Conservation (phyloP, 129 eudicot genomes). For the Rutidosis leptorrhynchoides region DNA sequence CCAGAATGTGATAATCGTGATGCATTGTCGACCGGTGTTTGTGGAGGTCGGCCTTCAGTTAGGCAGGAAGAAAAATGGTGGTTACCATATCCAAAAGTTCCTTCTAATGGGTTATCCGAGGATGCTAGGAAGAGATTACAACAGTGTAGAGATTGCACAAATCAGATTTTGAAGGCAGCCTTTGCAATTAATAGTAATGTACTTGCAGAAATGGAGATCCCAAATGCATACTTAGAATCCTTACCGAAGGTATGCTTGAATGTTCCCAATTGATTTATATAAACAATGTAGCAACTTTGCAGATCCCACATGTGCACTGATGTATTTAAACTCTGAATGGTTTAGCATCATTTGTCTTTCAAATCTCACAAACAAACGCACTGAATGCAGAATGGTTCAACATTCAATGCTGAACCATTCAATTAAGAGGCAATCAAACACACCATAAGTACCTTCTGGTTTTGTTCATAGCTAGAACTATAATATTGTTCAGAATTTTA, state of each 20-base stretch:
- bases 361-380: no score
- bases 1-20: conserved; percentile 46
- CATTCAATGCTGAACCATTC: no score
- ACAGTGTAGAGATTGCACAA: conserved; percentile 76
- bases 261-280: neutral
- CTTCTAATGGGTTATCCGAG: conserved; percentile 62
- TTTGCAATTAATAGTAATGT: conserved; percentile 71
- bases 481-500: neutral
- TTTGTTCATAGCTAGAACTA: neutral
- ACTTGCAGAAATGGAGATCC: conserved; percentile 77
- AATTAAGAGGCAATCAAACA: no score
- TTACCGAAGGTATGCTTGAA: conserved; percentile 57
- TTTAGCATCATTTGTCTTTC: no score
- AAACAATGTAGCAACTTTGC: neutral
- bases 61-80: conserved; percentile 90
- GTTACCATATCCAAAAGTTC: conserved; percentile 75
- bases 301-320: neutral
- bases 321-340: no score
- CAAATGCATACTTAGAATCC: conserved; percentile 60
- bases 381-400: no score
- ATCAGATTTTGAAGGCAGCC: conserved; percentile 77
- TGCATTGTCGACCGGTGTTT: conserved; percentile 20
- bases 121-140: conserved; percentile 64
- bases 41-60: conserved; percentile 60
- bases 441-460: neutral